Conservation (phyloP, 768 basidiomycete genomes). For the Naganishia vaughanmartiniae region DNA sequence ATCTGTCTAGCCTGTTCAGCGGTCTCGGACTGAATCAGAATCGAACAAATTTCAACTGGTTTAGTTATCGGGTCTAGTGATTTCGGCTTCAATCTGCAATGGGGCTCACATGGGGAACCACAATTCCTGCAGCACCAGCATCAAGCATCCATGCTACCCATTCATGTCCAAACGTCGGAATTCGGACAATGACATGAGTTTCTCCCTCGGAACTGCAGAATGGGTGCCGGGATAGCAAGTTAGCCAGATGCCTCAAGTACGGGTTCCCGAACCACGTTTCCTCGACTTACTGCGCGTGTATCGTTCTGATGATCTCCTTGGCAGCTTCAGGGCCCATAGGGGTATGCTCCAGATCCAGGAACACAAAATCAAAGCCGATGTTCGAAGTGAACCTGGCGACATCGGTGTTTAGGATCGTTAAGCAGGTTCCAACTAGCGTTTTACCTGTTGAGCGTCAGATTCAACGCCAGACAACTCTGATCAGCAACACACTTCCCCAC, state of each 20-base stretch:
- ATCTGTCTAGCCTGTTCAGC: conserved; percentile 17
- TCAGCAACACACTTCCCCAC: background rate
- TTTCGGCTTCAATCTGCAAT: background rate
- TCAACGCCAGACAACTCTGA: background rate
- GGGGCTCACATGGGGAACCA: conserved; percentile 14
- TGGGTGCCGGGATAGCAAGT: too few species aligned
- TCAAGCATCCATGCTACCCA: conserved; percentile 25
- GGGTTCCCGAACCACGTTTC: too few species aligned
- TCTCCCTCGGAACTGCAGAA: conserved; percentile 14
- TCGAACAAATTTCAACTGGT: background rate
- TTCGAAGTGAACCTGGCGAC: conserved; percentile 25
- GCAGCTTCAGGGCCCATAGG: conserved; percentile 19
- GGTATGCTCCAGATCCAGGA: conserved; percentile 23
- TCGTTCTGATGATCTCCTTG: conserved; percentile 16
- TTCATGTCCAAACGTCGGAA: conserved; percentile 26
- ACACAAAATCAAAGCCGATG: conserved; percentile 24
- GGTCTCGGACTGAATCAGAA: conserved; percentile 14
- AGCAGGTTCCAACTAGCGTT: conserved; percentile 12
- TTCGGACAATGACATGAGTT: conserved; percentile 20
- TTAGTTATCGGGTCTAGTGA: background rate
- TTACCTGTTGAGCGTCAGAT: background rate
- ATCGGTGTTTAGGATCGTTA: conserved; percentile 14
- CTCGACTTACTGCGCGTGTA: conserved; percentile 9
- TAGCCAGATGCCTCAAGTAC: too few species aligned
- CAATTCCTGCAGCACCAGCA: conserved; percentile 22